Base-by-base conservation (phyloP, 1,139 yeast genomes). In the Geotrichum cucujoidarum region DNA sequence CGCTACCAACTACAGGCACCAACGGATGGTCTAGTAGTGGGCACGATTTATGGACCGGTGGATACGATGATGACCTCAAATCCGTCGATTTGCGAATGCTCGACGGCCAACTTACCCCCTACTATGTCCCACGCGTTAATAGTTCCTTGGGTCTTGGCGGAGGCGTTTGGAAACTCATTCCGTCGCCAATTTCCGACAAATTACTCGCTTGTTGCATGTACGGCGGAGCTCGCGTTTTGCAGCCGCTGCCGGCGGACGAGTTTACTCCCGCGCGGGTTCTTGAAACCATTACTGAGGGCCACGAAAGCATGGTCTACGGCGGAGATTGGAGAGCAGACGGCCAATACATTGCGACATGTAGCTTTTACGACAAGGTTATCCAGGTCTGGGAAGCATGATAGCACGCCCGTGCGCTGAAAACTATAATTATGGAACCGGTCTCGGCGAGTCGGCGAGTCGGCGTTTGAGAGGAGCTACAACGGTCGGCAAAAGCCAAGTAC, bases 241-340 rank as follows among this genome's bases (percentile, higher is more conserved):
- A 59, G 16, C 60, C 70, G 1, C 65, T 33, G 8, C 39, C 40
- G 48, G 65, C 63, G n/a, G 57, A 50, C 4, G 60, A 61, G 3
- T 67, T 66, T 20, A 61, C 63, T n/a, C 73, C 76, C 11, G 66
- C 69, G 10, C 31, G 17, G 0, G 77, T 83, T 0, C 60, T 63
- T 3, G 65, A 71, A 21, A 76, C 74, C 53, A 77, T 81, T 61
- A 83, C 81, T 54, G 76, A 76, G 25, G 85, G 83, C 21, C 97
- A 92, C 63, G 82, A 80, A 42, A 87, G 96, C 56, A 92, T 92
- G 88, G 89, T 92, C 47, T 92, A 92, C 60, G 97, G 97, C 0
- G 96, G 95, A 3, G 96, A 86, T 61, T 89, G 97, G 95, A 69
- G 76, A 10, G 63, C 62, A 1, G 70, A 71, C 16, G 77, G 75